These are phyloP conservation scores for Phylloporus arenicola DNA, from an alignment of 768 basidiomycete species.

Conservation along the genomic window DNA sequence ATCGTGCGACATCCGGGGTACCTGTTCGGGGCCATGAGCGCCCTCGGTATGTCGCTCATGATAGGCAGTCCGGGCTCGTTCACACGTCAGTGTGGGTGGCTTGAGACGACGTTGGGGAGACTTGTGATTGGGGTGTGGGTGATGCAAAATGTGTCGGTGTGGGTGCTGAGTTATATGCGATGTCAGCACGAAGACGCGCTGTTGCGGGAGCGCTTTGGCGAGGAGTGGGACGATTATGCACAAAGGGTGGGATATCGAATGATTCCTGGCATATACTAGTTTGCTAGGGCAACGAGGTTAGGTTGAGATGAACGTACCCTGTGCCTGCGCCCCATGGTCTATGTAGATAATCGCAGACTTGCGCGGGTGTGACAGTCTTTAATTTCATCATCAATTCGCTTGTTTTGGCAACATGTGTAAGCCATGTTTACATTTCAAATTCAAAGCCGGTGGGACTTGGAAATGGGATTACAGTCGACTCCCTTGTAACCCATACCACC, in stretches of 20 bases:
- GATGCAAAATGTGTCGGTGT: conserved; percentile 20
- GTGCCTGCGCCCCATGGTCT: not conserved
- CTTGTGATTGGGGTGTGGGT: conserved; percentile 25
- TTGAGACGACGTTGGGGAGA: conserved; percentile 15
- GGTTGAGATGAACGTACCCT: not conserved
- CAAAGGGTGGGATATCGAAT: conserved; percentile 21
- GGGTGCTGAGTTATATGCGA: conserved; percentile 27
- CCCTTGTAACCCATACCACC: too few relatives aligned
- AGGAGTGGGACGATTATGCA: conserved; percentile 23
- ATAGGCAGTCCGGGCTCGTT: conserved; percentile 30
- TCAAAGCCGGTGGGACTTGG: not conserved
- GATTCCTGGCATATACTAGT: conserved; percentile 25
- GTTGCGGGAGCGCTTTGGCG: conserved; percentile 17
- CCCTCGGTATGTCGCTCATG: conserved; percentile 28
- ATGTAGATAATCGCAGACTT: too few relatives aligned
- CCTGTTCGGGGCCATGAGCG: conserved; percentile 18
- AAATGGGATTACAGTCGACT: too few relatives aligned
- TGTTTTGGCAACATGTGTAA: not conserved
- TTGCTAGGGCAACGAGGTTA: not conserved
- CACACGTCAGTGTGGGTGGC: conserved; percentile 23
- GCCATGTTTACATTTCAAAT: not conserved
- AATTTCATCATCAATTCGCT: not conserved
- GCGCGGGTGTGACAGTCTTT: too few relatives aligned
- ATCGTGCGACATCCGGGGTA: conserved; percentile 36
- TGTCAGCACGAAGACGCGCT: conserved; percentile 23